phyloP scores from a whole-genome alignment of 139 green algal genomes.

The Coelastrella sp. region DNA sequence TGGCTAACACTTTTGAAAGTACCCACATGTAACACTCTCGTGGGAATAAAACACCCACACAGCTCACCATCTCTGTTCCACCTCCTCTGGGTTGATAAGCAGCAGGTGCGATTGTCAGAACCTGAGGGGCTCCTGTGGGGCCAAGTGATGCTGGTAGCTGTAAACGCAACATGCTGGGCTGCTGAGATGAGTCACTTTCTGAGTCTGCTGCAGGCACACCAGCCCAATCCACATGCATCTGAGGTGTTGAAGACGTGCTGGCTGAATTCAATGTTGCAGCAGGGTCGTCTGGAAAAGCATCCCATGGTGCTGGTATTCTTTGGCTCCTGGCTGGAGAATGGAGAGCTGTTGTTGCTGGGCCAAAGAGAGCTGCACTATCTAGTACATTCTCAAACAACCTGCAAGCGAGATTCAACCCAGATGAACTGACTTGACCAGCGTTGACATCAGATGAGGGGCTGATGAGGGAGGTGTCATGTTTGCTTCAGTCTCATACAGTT shows the following conservation, averaged over 20 bases:
- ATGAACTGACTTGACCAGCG: too few species aligned
- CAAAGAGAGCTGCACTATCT: background rate
- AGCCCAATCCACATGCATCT: background rate
- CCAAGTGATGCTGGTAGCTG: background rate
- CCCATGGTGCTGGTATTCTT: background rate
- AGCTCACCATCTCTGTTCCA: background rate
- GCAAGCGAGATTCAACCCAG: background rate
- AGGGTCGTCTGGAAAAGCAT: background rate
- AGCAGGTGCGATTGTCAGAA: conserved; percentile 3
- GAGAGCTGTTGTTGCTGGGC: background rate
- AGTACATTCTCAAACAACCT: conserved; percentile 2
- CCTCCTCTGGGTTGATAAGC: background rate
- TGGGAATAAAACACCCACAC: too few species aligned
- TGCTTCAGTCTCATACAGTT: too few species aligned
- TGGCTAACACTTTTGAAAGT: too few species aligned
- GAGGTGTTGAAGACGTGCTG: too few species aligned
- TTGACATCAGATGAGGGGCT: too few species aligned
- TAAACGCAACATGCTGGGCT: background rate
- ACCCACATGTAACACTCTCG: too few species aligned
- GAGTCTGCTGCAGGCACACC: background rate
- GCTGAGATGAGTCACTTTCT: background rate
- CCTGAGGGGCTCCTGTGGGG: background rate
- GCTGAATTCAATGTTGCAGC: background rate
- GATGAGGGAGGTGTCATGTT: too few species aligned
- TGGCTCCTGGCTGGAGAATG: background rate